Evolutionary conservation across 148 eudicot genomes (phyloP).

Genomic region (Camellia lanceoleosa): DNA sequence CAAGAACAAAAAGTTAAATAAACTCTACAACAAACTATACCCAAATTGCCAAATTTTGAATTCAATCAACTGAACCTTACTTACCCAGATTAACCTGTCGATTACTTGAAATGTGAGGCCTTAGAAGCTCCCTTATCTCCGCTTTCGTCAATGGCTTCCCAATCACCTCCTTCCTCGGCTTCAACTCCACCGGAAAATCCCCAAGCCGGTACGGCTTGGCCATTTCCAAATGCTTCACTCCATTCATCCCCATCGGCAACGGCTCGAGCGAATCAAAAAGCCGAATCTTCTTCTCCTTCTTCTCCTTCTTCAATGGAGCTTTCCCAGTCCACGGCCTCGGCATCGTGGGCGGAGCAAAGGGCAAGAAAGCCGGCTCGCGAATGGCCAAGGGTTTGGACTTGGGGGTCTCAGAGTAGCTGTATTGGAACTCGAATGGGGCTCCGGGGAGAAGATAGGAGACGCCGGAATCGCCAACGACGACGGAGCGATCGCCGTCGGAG

Average conservation of each 20-base stretch:
- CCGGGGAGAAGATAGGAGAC: constrained; percentile 79
- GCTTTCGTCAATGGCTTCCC: constrained; percentile 68
- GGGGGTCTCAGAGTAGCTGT: constrained; percentile 92
- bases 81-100: constrained; percentile 75
- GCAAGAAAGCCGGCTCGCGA: constrained; percentile 84
- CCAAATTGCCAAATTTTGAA: neutral
- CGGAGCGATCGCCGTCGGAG: constrained; percentile 41
- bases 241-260: constrained; percentile 15
- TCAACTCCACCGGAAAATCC: constrained; percentile 28
- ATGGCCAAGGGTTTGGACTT: constrained; percentile 68
- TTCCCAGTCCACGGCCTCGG: constrained; percentile 96
- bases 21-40: neutral
- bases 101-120: constrained; percentile 52
- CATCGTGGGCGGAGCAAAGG: constrained; percentile 91
- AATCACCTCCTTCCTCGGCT: constrained; percentile 54
- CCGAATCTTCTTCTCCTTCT: constrained; percentile 40
- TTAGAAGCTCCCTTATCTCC: constrained; percentile 57
- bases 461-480: constrained; percentile 65
- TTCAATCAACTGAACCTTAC: constrained; percentile 30
- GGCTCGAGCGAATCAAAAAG: constrained; percentile 52
- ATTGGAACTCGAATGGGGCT: constrained; percentile 87
- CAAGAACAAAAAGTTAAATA: neutral
- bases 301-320: constrained; percentile 68
- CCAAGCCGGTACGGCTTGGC: constrained; percentile 39
- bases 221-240: constrained; percentile 50